Percentiles rank a stretch among this genome's conserved stretches.
Evolutionary conservation across 2,329 filamentous ascomycete species (phyloP).

Genomic region (Ophiocordyceps camponoti-leonardi): DNA sequence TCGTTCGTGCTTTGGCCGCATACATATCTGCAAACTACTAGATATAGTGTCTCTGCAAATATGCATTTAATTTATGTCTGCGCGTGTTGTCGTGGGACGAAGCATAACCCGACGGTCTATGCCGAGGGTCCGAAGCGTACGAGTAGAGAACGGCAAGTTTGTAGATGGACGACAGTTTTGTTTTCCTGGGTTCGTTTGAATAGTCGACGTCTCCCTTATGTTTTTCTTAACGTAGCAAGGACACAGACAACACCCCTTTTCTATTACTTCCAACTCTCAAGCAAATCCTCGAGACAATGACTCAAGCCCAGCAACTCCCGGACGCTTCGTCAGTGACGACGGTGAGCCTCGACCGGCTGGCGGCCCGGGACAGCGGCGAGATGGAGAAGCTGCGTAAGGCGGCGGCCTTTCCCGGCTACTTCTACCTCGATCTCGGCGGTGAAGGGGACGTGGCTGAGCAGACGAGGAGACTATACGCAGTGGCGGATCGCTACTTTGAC

Average conservation of each 20-base stretch:
- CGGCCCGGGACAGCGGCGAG: neutral
- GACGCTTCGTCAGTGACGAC: neutral
- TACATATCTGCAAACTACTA: no score
- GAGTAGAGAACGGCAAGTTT: no score
- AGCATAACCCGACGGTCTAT: neutral
- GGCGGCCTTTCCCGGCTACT: neutral
- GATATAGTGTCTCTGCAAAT: neutral
- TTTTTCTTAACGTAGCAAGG: no score
- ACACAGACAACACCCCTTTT: no score
- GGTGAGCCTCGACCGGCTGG: neutral
- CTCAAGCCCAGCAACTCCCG: neutral
- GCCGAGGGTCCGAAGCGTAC: no score
- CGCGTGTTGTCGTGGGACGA: no score
- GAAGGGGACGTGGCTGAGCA: neutral
- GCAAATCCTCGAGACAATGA: neutral
- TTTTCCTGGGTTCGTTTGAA: no score
- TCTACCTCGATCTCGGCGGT: neutral
- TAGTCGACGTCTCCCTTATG: no score
- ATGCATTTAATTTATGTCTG: no score
- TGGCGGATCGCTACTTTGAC: neutral
- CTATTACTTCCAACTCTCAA: neutral
- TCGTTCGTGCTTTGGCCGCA: no score
- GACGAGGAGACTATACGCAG: neutral
- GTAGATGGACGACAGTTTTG: no score
- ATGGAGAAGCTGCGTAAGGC: neutral